Base-by-base conservation (phyloP, 441 rosid species). In the Erysimum pusillum region DNA sequence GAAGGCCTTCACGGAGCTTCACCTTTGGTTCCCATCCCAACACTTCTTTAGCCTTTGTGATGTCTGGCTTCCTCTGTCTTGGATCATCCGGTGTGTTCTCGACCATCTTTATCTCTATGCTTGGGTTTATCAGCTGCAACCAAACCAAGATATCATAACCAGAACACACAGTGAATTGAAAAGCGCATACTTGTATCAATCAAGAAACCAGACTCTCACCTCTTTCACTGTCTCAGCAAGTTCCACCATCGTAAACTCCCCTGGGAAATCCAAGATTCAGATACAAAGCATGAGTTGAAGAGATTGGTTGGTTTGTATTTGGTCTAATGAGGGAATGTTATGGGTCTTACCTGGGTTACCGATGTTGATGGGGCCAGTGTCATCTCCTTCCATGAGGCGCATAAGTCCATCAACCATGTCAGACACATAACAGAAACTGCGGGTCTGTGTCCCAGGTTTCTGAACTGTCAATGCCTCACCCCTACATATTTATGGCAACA, bases 41-140 rank as follows among this genome's bases (percentile, higher is more conserved):
- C 69, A 88, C 73, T 78, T 88, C 82, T 75, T 85, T 90, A 3
- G 95, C 95, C 76, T 85, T 90, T 22, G 83, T 75, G 39, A 88
- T 90, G 70, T 85, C 88, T 4, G 92, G 95, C 62, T 88, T 90
- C 79, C 95, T 86, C 80, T 90, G 91, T 17, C 86, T 86, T 60
- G 95, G 95, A 87, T 90, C 95, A 44, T 90, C 95, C 0, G 91
- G 91, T 34, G 95, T 90, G 82, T 90, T 90, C 79, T 88, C 92
- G 31, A 87, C 90, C 83, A 54, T 74, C 62, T 69, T 63, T 56
- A 90, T 88, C 85, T 88, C 82, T 72, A 87, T 91, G 64, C 87
- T 78, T 12, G 92, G 90, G 69, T 90, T 86, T 41, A 90, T 90
- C 15, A 88, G 84, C 94, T 87, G 87, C 34, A 72, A 74, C 25